Percentiles rank a stretch among this genome's conserved stretches.
Conservation (phyloP, 257 asterid species). For the Solanum sejunctum region DNA sequence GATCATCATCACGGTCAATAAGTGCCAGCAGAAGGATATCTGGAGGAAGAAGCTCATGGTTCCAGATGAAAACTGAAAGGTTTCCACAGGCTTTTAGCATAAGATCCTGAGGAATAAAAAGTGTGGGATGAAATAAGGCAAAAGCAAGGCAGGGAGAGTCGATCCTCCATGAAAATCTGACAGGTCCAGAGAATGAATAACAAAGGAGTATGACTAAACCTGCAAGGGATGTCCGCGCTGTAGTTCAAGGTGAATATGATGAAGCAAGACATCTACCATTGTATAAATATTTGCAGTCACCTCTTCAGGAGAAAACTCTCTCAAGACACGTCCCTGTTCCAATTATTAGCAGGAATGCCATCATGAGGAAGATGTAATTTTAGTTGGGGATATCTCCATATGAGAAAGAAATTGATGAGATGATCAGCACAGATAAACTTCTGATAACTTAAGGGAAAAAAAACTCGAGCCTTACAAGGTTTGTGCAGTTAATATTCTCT, state of each 20-base stretch:
- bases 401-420: neutral
- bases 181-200: slow-evolving; percentile 1
- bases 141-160: neutral
- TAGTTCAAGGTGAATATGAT: slow-evolving; percentile 74
- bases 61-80: slow-evolving; percentile 85
- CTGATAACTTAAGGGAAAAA: neutral
- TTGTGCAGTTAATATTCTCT: slow-evolving; percentile 78
- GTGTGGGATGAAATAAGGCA: neutral
- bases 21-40: slow-evolving; percentile 88
- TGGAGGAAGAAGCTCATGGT: slow-evolving; percentile 81
- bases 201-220: slow-evolving; percentile 32
- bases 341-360: slow-evolving; percentile 9
- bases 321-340: slow-evolving; percentile 73
- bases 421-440: neutral
- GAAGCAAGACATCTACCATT: slow-evolving; percentile 91
- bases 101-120: slow-evolving; percentile 59
- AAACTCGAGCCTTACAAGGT: slow-evolving; percentile 48
- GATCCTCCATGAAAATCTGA: neutral
- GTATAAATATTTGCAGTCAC: slow-evolving; percentile 84
- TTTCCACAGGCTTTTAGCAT: slow-evolving; percentile 73
- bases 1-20: slow-evolving; percentile 93
- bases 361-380: neutral
- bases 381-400: neutral
- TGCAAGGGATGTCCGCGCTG: slow-evolving; percentile 90
- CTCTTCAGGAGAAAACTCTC: slow-evolving; percentile 98